A percentile compares a stretch with the other conserved stretches of the same genome.
phyloP scores from a whole-genome alignment of 345 rosid species.

The Eucalyptus cloeziana region DNA sequence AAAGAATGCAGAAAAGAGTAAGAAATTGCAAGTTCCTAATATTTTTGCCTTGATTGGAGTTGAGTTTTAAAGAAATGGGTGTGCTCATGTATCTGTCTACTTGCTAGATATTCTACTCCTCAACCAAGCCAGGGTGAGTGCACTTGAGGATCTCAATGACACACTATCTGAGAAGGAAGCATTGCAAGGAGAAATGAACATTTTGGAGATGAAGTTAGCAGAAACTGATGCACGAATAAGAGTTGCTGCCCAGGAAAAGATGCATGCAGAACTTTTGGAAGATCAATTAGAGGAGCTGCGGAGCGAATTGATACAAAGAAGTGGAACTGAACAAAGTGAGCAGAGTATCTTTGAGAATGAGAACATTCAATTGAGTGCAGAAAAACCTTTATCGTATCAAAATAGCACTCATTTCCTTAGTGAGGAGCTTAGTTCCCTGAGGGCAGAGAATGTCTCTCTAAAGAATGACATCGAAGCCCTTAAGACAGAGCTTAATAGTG shows the following conservation, averaged over 20 bases:
- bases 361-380: conserved; percentile 4
- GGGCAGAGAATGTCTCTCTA: conserved; percentile 51
- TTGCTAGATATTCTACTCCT: conserved; percentile 71
- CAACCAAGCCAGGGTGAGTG: conserved; percentile 67
- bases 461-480: conserved; percentile 58
- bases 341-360: not conserved
- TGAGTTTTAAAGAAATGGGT: not conserved
- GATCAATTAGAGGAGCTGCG: conserved; percentile 57
- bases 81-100: not conserved
- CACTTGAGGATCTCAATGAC: conserved; percentile 59
- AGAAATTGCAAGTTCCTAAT: not conserved
- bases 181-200: conserved; percentile 63
- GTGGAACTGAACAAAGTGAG: not conserved
- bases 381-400: conserved; percentile 9
- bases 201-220: conserved; percentile 57
- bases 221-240: conserved; percentile 86
- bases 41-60: not conserved
- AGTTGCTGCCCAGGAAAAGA: conserved; percentile 69
- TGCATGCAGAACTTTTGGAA: conserved; percentile 59
- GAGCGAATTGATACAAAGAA: conserved; percentile 33
- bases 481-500: conserved; percentile 31
- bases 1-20: conserved; percentile 84
- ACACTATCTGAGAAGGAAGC: conserved; percentile 67
- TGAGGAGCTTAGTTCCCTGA: conserved; percentile 54
- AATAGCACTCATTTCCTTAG: conserved; percentile 28